Conservation (phyloP, 768 basidiomycete species). For the Termitomyces sp. region DNA sequence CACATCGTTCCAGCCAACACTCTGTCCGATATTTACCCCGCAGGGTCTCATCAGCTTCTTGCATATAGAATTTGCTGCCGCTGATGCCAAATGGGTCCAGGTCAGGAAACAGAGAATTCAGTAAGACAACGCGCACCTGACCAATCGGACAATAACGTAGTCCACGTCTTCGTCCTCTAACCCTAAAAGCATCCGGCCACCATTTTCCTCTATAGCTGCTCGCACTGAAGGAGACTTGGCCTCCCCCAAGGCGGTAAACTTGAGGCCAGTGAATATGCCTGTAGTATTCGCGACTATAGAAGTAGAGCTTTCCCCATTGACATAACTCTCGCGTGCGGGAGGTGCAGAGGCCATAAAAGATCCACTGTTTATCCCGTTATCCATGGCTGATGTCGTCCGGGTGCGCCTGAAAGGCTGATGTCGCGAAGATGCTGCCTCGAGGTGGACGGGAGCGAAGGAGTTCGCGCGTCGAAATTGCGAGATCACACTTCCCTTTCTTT, state of each 20-base stretch:
- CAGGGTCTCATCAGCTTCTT: constrained; percentile 46
- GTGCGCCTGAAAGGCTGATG: constrained; percentile 48
- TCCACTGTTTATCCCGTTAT: neutral
- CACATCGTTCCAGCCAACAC: constrained; percentile 90
- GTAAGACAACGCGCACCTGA: constrained; percentile 48
- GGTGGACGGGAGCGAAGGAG: constrained; percentile 52
- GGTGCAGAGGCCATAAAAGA: constrained; percentile 17
- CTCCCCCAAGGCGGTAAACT: constrained; percentile 64
- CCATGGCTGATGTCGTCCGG: constrained; percentile 25
- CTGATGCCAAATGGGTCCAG: constrained; percentile 32
- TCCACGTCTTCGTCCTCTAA: constrained; percentile 48
- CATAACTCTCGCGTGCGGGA: constrained; percentile 8
- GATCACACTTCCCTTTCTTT: constrained; percentile 40
- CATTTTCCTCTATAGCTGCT: constrained; percentile 55
- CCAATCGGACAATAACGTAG: constrained; percentile 68
- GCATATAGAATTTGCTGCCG: constrained; percentile 64
- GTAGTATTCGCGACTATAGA: constrained; percentile 8
- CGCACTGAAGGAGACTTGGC: constrained; percentile 57
- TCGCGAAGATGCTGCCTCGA: constrained; percentile 19
- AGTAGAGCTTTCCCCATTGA: constrained; percentile 22
- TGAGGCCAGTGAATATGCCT: constrained; percentile 52
- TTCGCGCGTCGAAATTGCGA: constrained; percentile 60
- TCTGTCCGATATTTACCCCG: constrained; percentile 76
- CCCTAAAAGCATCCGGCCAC: constrained; percentile 50
- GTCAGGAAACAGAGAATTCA: constrained; percentile 1